These are phyloP conservation scores for Jackrogersella minutella DNA, from an alignment of 495 filamentous ascomycete genomes.

Conservation along the genomic window DNA sequence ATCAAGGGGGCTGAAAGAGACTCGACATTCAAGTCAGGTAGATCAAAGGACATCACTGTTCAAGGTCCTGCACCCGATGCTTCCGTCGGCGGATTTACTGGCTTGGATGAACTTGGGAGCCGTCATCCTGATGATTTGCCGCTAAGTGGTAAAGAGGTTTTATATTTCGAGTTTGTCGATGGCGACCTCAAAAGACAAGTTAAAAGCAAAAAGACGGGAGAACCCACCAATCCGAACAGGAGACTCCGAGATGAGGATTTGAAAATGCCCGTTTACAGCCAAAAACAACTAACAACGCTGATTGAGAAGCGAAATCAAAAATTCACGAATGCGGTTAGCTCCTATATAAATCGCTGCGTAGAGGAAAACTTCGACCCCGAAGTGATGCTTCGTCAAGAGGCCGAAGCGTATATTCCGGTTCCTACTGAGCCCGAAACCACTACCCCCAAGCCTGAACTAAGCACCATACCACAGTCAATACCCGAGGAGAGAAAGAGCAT, in stretches of 20 bases:
- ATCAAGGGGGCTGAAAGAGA: slow-evolving; percentile 69
- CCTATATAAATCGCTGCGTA: slow-evolving; percentile 77
- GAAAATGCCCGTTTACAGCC: slow-evolving; percentile 92
- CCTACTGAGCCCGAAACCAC: slow-evolving; percentile 39
- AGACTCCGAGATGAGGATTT: slow-evolving; percentile 78
- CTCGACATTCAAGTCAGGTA: slow-evolving; percentile 57
- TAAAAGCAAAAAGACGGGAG: slow-evolving; percentile 71
- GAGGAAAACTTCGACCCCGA: slow-evolving; percentile 73
- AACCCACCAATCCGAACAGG: slow-evolving; percentile 68
- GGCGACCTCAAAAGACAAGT: slow-evolving; percentile 88
- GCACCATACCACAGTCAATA: slow-evolving; percentile 69
- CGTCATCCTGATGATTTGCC: slow-evolving; percentile 46
- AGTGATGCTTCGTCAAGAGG: slow-evolving; percentile 64
- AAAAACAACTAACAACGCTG: slow-evolving; percentile 87
- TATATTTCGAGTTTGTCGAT: slow-evolving; percentile 93
- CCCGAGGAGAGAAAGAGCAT: slow-evolving; percentile 85
- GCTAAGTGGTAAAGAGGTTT: slow-evolving; percentile 64
- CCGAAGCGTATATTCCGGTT: slow-evolving; percentile 58
- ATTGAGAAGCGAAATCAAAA: slow-evolving; percentile 93
- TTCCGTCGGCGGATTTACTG: slow-evolving; percentile 59
- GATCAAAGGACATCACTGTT: slow-evolving; percentile 50
- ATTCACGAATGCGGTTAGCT: slow-evolving; percentile 79
- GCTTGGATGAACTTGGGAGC: slow-evolving; percentile 50
- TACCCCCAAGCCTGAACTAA: slow-evolving; percentile 44
- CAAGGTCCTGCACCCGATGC: slow-evolving; percentile 55